phyloP scores from a whole-genome alignment of 1,284 basidiomycete genomes.

The Ceratobasidium sp. region DNA sequence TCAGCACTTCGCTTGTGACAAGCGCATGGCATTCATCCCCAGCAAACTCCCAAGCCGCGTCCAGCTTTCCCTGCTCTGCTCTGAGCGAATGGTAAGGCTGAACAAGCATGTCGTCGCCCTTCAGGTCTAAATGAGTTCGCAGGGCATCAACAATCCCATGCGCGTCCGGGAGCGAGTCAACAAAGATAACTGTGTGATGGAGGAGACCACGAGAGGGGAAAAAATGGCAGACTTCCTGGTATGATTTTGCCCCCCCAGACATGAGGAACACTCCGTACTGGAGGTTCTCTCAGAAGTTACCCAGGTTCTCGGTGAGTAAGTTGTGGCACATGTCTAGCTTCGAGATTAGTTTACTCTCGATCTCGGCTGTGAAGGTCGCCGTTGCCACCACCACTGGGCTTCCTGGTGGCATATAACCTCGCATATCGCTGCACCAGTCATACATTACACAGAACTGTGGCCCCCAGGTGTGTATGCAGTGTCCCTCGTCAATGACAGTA shows the following conservation, averaged over 20 bases:
- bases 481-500: background rate
- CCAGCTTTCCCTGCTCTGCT: background rate
- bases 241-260: background rate
- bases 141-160: background rate
- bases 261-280: constrained; percentile 3
- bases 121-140: background rate
- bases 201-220: background rate
- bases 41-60: background rate
- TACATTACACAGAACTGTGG: background rate
- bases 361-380: background rate
- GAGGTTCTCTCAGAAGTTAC: background rate
- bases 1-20: background rate
- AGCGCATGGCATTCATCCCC: background rate
- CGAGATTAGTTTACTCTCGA: background rate
- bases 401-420: background rate
- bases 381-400: background rate
- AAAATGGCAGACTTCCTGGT: background rate
- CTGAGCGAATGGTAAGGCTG: background rate
- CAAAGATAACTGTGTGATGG: background rate
- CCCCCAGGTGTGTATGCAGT: constrained; percentile 1
- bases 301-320: background rate
- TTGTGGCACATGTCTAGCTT: background rate
- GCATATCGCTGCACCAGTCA: constrained; percentile 1
- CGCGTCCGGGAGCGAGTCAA: background rate
- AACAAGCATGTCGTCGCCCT: background rate